phyloP scores from a whole-genome alignment of 768 basidiomycete genomes.

The Cantharellus anzutake region DNA sequence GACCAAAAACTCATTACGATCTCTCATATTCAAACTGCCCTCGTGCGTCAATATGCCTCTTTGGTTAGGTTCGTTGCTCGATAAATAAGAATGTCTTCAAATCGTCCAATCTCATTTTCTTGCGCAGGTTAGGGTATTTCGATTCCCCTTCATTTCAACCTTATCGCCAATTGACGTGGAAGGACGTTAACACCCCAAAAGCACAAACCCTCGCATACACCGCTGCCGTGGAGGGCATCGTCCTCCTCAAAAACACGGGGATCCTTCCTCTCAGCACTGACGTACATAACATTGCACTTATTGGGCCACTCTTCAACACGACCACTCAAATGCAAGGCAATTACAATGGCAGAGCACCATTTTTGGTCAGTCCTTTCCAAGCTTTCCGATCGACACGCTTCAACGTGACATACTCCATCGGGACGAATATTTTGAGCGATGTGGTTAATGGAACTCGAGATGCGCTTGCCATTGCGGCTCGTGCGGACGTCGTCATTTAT shows the following conservation, averaged over 20 bases:
- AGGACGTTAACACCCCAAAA: slow-evolving; percentile 27
- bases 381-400: slow-evolving; percentile 31
- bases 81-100: slow-evolving; percentile 27
- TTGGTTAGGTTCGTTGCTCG: slow-evolving; percentile 29
- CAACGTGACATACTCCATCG: slow-evolving; percentile 24
- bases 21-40: too few relatives aligned
- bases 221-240: slow-evolving; percentile 35
- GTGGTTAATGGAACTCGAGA: slow-evolving; percentile 28
- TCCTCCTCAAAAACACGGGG: slow-evolving; percentile 45
- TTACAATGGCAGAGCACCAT: slow-evolving; percentile 35
- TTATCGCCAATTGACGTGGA: slow-evolving; percentile 30
- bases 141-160: slow-evolving; percentile 32
- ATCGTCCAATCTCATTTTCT: slow-evolving; percentile 27
- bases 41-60: too few relatives aligned
- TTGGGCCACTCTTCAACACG: slow-evolving; percentile 41
- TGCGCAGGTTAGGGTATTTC: slow-evolving; percentile 34
- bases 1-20: too few relatives aligned
- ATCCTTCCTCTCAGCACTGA: slow-evolving; percentile 31
- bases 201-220: slow-evolving; percentile 31
- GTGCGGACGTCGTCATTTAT: slow-evolving; percentile 32
- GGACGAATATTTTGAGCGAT: slow-evolving; percentile 25
- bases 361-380: slow-evolving; percentile 33
- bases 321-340: slow-evolving; percentile 39
- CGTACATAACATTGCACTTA: slow-evolving; percentile 32
- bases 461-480: slow-evolving; percentile 29